Evolutionary conservation across 306 rosid species (phyloP).

Genomic region (Mucuna pruriens): DNA sequence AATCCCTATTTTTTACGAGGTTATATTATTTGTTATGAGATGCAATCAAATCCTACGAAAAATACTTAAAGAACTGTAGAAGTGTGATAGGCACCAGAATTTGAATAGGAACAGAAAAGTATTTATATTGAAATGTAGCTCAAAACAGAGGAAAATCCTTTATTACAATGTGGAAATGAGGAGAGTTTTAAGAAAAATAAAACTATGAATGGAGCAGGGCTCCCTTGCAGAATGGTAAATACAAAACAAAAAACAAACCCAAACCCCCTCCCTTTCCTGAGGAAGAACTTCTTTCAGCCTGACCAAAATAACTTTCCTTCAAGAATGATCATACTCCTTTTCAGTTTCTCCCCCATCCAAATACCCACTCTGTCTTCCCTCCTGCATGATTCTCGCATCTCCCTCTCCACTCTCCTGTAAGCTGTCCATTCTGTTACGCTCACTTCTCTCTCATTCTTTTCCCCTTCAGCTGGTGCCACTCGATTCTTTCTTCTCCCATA

Average conservation of each 20-base stretch:
- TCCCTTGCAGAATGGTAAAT: neutral
- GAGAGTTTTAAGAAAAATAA: neutral
- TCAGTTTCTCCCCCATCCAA: neutral
- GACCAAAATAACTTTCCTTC: neutral
- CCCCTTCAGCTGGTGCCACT: neutral
- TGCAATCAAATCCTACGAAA: slow-evolving; percentile 21
- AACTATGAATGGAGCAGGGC: neutral
- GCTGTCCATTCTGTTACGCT: neutral
- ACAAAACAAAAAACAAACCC: neutral
- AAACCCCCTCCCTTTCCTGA: neutral
- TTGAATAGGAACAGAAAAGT: neutral
- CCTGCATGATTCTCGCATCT: neutral
- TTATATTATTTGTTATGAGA: neutral
- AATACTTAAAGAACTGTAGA: neutral
- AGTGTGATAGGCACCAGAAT: neutral
- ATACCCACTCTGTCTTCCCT: neutral
- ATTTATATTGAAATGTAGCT: neutral
- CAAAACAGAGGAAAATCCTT: neutral
- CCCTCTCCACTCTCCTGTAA: neutral
- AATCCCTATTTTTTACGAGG: slow-evolving; percentile 18
- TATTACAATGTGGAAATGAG: neutral
- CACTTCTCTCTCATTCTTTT: neutral
- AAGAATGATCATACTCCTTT: neutral
- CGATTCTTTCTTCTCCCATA: neutral
- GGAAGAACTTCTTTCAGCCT: neutral